Evolutionary conservation across 2,329 filamentous ascomycete genomes (phyloP), one percentile per base, ranked within the genome.

Genomic region (Phaeoacremonium minimum): DNA sequence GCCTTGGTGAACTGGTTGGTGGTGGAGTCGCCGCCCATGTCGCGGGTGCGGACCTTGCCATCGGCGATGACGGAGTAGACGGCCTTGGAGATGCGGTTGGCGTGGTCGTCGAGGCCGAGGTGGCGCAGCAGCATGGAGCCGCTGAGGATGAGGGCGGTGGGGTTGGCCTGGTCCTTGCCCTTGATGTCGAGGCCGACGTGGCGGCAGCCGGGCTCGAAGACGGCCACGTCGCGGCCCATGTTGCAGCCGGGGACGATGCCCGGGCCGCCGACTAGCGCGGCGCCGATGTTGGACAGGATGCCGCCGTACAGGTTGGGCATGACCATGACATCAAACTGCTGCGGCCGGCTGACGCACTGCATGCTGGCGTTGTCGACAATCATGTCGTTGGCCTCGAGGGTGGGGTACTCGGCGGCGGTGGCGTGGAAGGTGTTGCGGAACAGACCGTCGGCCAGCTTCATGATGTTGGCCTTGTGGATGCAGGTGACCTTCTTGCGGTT

Each of bases 391-490:
- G 84, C 85, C 75, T 96, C 87, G 53, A 98, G 77, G 46, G 87
- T 94, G 42, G 93, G 91, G 74, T 93, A 98, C 66, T 95, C 88
- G 74, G 94, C 86, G 50, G 89, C 87, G 51, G 93, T 83, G 57
- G 83, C 77, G 75, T 95, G 88, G 78, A 97, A 94, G 52, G 93
- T 97, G 73, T 83, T 91, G 65, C 93, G 86, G 87, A 98, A 98
- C 40, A 98, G 86, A 69, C 93, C 93, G 55, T 98, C 93, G 64
- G 90, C 91, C 42, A 98, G 79, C 80, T 98, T 98, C 93, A 98
- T 98, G 75, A 98, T 98, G 79, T 98, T 98, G 71, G 93, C 93
- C 80, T 98, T 98, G 85, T 98, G 93, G 63, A 98, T 97, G 75
- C 91, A 96, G 51, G 93, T 97, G 40, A 98, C 88, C 85, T 97